A percentile compares a stretch with the other conserved stretches of the same genome.
Conservation (phyloP, 1,284 basidiomycete genomes). For the Leccinum fallax region DNA sequence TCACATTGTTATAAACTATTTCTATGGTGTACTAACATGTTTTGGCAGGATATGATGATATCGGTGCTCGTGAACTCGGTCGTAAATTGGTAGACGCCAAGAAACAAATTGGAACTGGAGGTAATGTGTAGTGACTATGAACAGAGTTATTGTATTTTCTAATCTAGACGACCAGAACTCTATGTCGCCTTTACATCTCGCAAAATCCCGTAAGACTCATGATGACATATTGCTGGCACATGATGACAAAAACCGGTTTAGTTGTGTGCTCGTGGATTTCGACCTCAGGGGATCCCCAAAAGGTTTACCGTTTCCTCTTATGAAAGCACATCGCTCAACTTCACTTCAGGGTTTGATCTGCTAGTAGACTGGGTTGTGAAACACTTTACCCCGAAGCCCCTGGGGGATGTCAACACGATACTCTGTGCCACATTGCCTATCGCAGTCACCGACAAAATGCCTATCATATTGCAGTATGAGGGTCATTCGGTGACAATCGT, state of each 20-base stretch:
- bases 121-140: slow-evolving; percentile 38
- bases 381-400: slow-evolving; percentile 56
- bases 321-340: neutral
- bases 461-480: slow-evolving; percentile 77
- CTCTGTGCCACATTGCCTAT: slow-evolving; percentile 53
- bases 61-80: slow-evolving; percentile 65
- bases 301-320: slow-evolving; percentile 36
- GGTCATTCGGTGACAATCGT: slow-evolving; percentile 87
- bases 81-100: slow-evolving; percentile 59
- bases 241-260: slow-evolving; percentile 29
- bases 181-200: slow-evolving; percentile 71
- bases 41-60: slow-evolving; percentile 66
- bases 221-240: neutral
- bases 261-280: slow-evolving; percentile 68
- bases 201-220: slow-evolving; percentile 69
- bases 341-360: slow-evolving; percentile 33
- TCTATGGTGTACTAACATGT: neutral
- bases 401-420: slow-evolving; percentile 47
- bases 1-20: neutral
- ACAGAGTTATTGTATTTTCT: neutral
- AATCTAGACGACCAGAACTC: slow-evolving; percentile 11
- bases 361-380: slow-evolving; percentile 67
- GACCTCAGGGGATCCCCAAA: slow-evolving; percentile 41
- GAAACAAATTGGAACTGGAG: slow-evolving; percentile 82
- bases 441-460: slow-evolving; percentile 63